phyloP scores from a whole-genome alignment of 441 rosid genomes.

The Gossypium davidsonii region DNA sequence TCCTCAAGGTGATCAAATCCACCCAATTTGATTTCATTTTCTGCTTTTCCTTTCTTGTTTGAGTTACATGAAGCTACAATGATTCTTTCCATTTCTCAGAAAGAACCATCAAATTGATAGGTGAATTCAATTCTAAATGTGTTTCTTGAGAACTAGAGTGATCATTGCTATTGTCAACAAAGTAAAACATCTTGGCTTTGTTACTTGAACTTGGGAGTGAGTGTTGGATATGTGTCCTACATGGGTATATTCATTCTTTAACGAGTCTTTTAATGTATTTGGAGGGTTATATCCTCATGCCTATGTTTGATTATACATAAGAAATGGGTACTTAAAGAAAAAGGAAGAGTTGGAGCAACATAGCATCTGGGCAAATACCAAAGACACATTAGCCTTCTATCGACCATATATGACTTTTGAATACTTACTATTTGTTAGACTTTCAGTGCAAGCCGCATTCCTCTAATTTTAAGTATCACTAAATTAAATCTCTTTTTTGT shows the following conservation, averaged over 20 bases:
- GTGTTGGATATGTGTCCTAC: too few species aligned
- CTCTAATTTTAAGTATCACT: neutral
- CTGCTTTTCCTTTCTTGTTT: neutral
- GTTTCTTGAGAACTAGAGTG: neutral
- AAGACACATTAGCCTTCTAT: neutral
- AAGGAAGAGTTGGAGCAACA: too few species aligned
- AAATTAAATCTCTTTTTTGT: neutral
- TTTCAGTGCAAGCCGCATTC: neutral
- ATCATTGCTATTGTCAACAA: neutral
- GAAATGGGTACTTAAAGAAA: too few species aligned
- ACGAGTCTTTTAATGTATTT: too few species aligned
- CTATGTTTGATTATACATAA: too few species aligned
- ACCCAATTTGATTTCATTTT: slow-evolving; percentile 1
- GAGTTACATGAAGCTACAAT: neutral
- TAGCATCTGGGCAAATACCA: neutral
- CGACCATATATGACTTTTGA: neutral
- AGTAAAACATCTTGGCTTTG: neutral
- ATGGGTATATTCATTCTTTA: too few species aligned
- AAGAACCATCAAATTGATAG: neutral
- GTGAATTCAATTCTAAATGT: neutral
- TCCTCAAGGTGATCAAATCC: slow-evolving; percentile 44
- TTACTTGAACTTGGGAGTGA: too few species aligned
- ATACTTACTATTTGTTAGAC: neutral
- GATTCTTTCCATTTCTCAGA: neutral
- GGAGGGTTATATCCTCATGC: too few species aligned